Conservation (phyloP, 2,329 filamentous ascomycete genomes). For the Aschersonia sp. region DNA sequence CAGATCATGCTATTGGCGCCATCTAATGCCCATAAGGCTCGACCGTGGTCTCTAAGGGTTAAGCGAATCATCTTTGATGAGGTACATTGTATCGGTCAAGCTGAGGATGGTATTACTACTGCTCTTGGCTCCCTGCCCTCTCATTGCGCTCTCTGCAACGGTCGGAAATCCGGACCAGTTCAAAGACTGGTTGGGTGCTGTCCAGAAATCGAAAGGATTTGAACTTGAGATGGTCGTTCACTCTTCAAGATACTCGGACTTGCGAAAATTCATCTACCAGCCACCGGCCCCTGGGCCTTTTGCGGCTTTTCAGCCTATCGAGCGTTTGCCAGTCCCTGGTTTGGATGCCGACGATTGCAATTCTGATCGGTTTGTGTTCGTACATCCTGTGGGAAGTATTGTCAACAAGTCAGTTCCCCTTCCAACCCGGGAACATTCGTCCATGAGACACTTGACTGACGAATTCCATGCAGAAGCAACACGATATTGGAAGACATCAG, state of each 20-base stretch:
- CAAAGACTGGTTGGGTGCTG: constrained; percentile 48
- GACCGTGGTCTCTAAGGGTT: constrained; percentile 49
- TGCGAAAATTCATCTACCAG: constrained; percentile 59
- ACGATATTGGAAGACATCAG: constrained; percentile 52
- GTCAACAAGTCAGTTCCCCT: constrained; percentile 29
- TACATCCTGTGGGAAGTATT: constrained; percentile 49
- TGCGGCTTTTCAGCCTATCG: constrained; percentile 29
- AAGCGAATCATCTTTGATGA: constrained; percentile 73
- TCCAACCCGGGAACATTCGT: constrained; percentile 3
- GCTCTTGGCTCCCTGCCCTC: constrained; percentile 58
- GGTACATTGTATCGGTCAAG: constrained; percentile 65
- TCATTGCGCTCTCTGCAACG: constrained; percentile 67
- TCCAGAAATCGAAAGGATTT: constrained; percentile 48
- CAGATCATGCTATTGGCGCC: constrained; percentile 63
- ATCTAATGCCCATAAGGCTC: constrained; percentile 39
- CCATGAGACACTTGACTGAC: background rate
- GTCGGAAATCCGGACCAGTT: constrained; percentile 64
- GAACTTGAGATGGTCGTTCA: constrained; percentile 56
- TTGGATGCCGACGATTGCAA: constrained; percentile 21
- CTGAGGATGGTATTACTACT: constrained; percentile 59
- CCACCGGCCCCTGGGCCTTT: constrained; percentile 33
- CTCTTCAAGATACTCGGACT: constrained; percentile 56
- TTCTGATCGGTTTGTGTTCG: constrained; percentile 25
- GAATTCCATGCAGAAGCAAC: constrained; percentile 16
- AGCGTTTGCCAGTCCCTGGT: constrained; percentile 27